phyloP scores from a whole-genome alignment of 306 rosid species.

The Sechiopsis laciniata region DNA sequence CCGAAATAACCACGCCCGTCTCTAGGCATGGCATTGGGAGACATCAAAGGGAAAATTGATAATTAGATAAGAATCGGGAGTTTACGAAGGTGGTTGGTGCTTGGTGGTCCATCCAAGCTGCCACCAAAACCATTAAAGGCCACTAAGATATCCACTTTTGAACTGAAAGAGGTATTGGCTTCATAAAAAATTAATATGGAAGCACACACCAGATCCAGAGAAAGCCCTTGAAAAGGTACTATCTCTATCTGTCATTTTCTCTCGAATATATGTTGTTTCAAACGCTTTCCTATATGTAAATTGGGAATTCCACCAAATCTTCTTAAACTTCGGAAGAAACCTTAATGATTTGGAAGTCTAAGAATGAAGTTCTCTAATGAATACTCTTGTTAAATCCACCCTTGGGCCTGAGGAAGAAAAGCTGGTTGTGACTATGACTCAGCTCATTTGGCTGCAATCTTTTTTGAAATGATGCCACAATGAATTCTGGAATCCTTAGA shows the following conservation, averaged over 20 bases:
- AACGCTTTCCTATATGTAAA: neutral
- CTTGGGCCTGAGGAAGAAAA: neutral
- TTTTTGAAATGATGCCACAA: neutral
- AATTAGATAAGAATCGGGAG: neutral
- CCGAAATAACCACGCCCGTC: too few species aligned
- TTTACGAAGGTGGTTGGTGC: neutral
- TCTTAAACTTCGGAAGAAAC: neutral
- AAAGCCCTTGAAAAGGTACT: too few species aligned
- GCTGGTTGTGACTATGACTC: neutral
- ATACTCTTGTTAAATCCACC: neutral
- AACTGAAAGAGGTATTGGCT: neutral
- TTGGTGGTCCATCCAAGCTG: neutral
- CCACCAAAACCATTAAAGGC: neutral
- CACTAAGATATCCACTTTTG: neutral
- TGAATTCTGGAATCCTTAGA: neutral
- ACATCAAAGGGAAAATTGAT: too few species aligned
- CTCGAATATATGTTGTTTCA: neutral
- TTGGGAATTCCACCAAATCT: neutral
- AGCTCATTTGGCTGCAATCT: neutral
- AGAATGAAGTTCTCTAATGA: neutral
- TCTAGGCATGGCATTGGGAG: too few species aligned
- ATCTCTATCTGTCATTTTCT: neutral
- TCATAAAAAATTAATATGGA: neutral
- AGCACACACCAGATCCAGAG: neutral
- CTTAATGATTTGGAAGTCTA: neutral